Evolutionary conservation across 495 filamentous ascomycete species (phyloP).

Genomic region (Lasiosphaeria ovina): DNA sequence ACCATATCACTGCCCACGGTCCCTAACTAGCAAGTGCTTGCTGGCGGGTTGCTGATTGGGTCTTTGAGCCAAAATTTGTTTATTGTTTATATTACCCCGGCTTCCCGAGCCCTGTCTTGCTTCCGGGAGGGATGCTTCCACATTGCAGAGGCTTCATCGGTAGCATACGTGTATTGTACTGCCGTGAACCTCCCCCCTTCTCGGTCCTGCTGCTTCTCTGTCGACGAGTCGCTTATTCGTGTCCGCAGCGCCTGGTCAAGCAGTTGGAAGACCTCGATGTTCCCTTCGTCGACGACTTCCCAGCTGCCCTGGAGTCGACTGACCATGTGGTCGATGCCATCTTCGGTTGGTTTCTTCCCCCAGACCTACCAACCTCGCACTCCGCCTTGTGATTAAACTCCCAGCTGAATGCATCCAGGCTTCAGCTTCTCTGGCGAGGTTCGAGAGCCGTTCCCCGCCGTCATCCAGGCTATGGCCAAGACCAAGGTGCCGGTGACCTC

Average conservation of each 20-base stretch:
- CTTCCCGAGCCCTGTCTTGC: not conserved
- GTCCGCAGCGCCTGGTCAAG: slow-evolving; percentile 66
- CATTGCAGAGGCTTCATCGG: not conserved
- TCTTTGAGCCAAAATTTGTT: not conserved
- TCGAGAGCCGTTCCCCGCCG: slow-evolving; percentile 79
- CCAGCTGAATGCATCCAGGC: slow-evolving; percentile 40
- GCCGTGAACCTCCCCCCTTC: not conserved
- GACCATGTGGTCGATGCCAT: slow-evolving; percentile 90
- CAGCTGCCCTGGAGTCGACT: slow-evolving; percentile 57
- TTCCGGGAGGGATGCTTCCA: not conserved
- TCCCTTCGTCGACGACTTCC: slow-evolving; percentile 83
- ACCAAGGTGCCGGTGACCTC: slow-evolving; percentile 75
- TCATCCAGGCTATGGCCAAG: slow-evolving; percentile 73
- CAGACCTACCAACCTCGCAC: not conserved
- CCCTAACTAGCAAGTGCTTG: not conserved
- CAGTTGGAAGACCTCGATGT: slow-evolving; percentile 81
- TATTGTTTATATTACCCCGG: not conserved
- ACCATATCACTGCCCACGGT: not conserved
- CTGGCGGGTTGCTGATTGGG: not conserved
- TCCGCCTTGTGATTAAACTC: not conserved
- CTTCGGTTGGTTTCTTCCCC: slow-evolving; percentile 60
- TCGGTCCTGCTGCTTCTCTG: slow-evolving; percentile 18
- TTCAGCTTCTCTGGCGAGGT: slow-evolving; percentile 94
- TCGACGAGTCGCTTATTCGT: slow-evolving; percentile 22
- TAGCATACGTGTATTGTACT: slow-evolving; percentile 17